Evolutionary conservation across 169 alveolate species (phyloP).

Genomic region (Babesia ovata): DNA sequence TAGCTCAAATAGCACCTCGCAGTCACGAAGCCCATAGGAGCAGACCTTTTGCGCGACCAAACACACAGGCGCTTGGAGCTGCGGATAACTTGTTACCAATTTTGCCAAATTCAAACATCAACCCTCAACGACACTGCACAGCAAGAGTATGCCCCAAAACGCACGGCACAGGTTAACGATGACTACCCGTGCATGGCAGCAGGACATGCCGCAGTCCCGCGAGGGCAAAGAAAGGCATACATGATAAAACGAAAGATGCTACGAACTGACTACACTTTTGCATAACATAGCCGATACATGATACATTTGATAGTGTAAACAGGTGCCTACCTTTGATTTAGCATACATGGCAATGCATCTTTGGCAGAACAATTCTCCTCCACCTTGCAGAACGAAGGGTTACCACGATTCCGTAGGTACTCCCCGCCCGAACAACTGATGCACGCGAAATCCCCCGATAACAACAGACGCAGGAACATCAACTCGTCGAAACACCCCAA

Average conservation of each 20-base stretch:
- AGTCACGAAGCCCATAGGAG: slow-evolving; percentile 60
- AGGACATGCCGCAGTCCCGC: neutral
- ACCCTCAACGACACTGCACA: too few relatives aligned
- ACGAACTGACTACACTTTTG: too few relatives aligned
- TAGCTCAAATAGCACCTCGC: slow-evolving; percentile 43
- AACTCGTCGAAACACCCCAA: slow-evolving; percentile 59
- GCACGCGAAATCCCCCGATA: neutral
- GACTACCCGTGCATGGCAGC: neutral
- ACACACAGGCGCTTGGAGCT: slow-evolving; percentile 32
- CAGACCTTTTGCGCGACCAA: slow-evolving; percentile 49
- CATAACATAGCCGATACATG: neutral
- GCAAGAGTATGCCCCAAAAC: too few relatives aligned
- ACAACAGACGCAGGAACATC: slow-evolving; percentile 7
- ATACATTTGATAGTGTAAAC: neutral
- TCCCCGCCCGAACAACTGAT: neutral
- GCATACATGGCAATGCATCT: slow-evolving; percentile 14
- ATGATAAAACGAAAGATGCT: neutral
- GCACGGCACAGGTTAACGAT: too few relatives aligned
- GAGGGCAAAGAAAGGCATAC: neutral
- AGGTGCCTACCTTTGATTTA: neutral
- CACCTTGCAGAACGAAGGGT: slow-evolving; percentile 1
- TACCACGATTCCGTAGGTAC: neutral
- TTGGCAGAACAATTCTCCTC: slow-evolving; percentile 7
- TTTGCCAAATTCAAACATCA: too few relatives aligned
- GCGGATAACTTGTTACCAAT: neutral